phyloP scores from a whole-genome alignment of 345 rosid genomes.

The Punica granatum region DNA sequence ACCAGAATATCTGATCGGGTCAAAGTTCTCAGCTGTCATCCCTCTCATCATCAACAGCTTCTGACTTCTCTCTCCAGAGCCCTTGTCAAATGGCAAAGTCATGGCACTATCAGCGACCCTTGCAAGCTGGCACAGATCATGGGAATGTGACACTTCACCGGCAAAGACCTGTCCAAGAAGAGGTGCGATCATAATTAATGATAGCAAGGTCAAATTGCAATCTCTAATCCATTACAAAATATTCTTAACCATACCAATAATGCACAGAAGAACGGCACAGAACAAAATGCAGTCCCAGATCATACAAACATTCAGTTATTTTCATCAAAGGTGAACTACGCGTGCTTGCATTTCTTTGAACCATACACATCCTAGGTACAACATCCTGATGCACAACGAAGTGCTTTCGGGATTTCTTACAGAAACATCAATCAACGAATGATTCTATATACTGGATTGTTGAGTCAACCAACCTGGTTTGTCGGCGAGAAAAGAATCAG shows the following conservation, averaged over 20 bases:
- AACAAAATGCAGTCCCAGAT: not conserved
- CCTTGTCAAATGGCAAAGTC: slow-evolving; percentile 54
- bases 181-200: not conserved
- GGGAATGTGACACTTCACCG: slow-evolving; percentile 28
- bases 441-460: too few species aligned
- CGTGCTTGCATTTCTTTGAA: too few species aligned
- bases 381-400: too few species aligned
- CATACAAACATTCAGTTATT: not conserved
- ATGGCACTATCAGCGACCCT: slow-evolving; percentile 34
- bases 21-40: slow-evolving; percentile 82
- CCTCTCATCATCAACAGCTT: slow-evolving; percentile 89
- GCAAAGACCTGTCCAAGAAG: slow-evolving; percentile 51
- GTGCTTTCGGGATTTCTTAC: too few species aligned
- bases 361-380: too few species aligned
- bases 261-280: not conserved
- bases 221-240: not conserved
- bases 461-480: slow-evolving; percentile 40
- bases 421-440: too few species aligned
- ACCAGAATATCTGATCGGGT: slow-evolving; percentile 79
- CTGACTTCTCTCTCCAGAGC: slow-evolving; percentile 35
- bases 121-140: slow-evolving; percentile 51
- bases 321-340: not conserved
- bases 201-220: not conserved
- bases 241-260: not conserved
- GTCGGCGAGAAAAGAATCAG: slow-evolving; percentile 50